Evolutionary conservation across 768 basidiomycete species (phyloP), one percentile per base, ranked within the genome.

Genomic region (Phlebiopsis flavidoalba): DNA sequence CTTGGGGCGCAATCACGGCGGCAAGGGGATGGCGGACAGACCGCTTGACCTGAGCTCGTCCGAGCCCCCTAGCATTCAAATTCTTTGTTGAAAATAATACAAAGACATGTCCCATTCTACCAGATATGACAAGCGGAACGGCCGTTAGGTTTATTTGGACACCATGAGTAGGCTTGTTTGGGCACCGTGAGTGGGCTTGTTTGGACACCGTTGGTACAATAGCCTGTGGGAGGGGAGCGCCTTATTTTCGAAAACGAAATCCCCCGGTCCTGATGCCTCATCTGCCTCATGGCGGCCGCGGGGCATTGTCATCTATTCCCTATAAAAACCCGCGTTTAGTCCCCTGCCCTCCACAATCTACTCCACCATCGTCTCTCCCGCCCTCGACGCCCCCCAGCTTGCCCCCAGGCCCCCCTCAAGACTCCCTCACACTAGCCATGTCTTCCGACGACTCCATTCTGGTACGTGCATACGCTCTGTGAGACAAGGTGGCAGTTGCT

Each of bases 241-340:
- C 53, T 56, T 60, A 31, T 53, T 60, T 52, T 60, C 58, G 57
- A 58, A 59, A 45, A 40, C 45, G 57, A 33, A 43, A 31, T 19
- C 15, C 19, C 59, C 58, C 37, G 58, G 51, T 40, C 24, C 22
- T 51, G 49, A 48, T 52, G 47, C 22, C 22, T 17, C 58, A 26
- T 52, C 14, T 60, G 68, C 69, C 69, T 71, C 69, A 70, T 67
- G 70, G 68, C 71, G 63, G 79, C 83, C 83, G 83, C 80, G 80
- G 71, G 75, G 66, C 61, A 76, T 51, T 60, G 56, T 60, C 56
- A 60, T 57, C 69, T 79, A 75, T 71, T 67, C 60, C 58, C 72
- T 77, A 80, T 82, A 82, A 79, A 81, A 82, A 65, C 72, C 67
- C 60, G 37, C 53, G 46, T 65, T 63, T 67, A 62, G 63, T 66